A percentile compares a stretch with the other conserved stretches of the same genome.
These are phyloP conservation scores for Leccinum barrowsii DNA, from an alignment of 768 basidiomycete species.

Conservation along the genomic window DNA sequence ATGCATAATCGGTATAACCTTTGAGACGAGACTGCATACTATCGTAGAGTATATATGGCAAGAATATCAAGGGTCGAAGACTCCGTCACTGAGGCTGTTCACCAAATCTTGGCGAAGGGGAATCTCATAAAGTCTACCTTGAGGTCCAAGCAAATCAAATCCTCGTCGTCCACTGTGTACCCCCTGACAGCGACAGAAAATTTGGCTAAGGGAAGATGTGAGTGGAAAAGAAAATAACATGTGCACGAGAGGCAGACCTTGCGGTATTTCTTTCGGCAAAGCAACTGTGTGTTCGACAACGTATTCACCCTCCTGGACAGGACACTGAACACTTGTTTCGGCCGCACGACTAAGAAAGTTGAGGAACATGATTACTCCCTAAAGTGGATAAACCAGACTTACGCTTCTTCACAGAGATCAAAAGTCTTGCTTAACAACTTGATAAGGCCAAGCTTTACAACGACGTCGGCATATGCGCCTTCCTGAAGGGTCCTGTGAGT, in stretches of 20 bases:
- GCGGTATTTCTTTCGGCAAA: slow-evolving; percentile 89
- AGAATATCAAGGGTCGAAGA: not conserved
- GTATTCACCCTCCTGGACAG: slow-evolving; percentile 70
- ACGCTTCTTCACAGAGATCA: slow-evolving; percentile 94
- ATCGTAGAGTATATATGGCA: slow-evolving; percentile 8
- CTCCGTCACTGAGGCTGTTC: slow-evolving; percentile 11
- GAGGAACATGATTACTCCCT: not conserved
- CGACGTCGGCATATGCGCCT: slow-evolving; percentile 86
- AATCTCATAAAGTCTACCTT: slow-evolving; percentile 68
- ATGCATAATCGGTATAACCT: not conserved
- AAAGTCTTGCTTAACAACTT: slow-evolving; percentile 83
- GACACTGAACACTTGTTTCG: slow-evolving; percentile 79
- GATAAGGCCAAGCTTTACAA: slow-evolving; percentile 90
- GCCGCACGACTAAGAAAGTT: slow-evolving; percentile 55
- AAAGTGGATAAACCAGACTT: slow-evolving; percentile 35
- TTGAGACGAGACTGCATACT: not conserved
- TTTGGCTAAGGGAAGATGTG: slow-evolving; percentile 56
- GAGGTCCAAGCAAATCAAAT: slow-evolving; percentile 78
- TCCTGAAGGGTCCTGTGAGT: slow-evolving; percentile 49
- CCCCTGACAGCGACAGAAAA: slow-evolving; percentile 70
- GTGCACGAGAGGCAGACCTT: slow-evolving; percentile 40
- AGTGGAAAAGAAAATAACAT: not conserved
- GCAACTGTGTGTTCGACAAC: slow-evolving; percentile 77
- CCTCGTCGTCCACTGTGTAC: slow-evolving; percentile 67
- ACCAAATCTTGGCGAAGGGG: slow-evolving; percentile 28